These are phyloP conservation scores for Sordariomycetes sp. DNA, from an alignment of 2,329 filamentous ascomycete genomes.

Conservation along the genomic window DNA sequence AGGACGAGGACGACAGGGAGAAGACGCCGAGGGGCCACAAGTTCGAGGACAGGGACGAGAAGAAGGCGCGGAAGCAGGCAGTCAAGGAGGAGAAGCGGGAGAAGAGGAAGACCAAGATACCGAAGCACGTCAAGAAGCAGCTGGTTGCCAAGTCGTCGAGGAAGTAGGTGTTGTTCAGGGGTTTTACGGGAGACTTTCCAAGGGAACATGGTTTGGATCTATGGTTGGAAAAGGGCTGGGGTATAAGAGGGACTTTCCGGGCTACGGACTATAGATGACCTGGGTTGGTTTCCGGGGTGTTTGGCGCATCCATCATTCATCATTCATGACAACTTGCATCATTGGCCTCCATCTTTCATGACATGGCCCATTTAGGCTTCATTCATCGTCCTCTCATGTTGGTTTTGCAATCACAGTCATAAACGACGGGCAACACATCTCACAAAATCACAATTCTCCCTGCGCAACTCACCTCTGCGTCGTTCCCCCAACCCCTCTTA, in stretches of 20 bases:
- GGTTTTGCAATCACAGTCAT: background rate
- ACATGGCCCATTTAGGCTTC: background rate
- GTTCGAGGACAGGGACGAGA: conserved; percentile 84
- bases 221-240: background rate
- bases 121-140: conserved; percentile 91
- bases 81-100: conserved; percentile 89
- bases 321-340: background rate
- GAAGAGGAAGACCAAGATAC: conserved; percentile 88
- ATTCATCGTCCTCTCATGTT: background rate
- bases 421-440: background rate
- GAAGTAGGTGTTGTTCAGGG: conserved; percentile 38
- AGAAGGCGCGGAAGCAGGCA: conserved; percentile 66
- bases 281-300: background rate
- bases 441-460: background rate
- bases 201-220: background rate
- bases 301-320: background rate
- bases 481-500: background rate
- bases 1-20: conserved; percentile 36
- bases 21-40: conserved; percentile 65
- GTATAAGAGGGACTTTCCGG: background rate
- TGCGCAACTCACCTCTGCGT: background rate
- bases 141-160: conserved; percentile 50
- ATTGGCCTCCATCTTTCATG: background rate
- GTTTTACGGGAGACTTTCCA: conserved; percentile 4
- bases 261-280: background rate